A percentile compares a stretch with the other conserved stretches of the same genome.
phyloP scores from a whole-genome alignment of 176 grass and related monocot genomes.

The Cocos nucifera region DNA sequence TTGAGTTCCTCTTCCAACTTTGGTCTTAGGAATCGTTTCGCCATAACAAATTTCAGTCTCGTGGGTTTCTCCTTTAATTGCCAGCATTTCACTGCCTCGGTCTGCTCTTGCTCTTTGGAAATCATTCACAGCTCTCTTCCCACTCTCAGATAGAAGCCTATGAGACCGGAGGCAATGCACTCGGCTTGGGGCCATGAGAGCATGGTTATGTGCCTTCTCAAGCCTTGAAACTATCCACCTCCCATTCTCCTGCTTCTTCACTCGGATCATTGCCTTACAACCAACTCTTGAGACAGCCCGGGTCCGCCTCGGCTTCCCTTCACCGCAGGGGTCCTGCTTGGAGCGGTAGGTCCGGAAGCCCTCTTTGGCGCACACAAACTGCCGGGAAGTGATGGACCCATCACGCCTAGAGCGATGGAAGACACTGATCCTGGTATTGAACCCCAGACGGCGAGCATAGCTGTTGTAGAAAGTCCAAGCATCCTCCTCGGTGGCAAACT shows the following conservation, averaged over 20 bases:
- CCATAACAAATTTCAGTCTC: neutral
- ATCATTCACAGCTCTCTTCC: constrained; percentile 27
- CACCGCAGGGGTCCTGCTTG: constrained; percentile 43
- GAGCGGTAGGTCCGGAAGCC: constrained; percentile 37
- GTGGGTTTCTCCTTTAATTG: constrained; percentile 7
- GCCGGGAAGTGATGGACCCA: constrained; percentile 56
- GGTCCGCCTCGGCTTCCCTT: constrained; percentile 31
- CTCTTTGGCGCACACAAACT: constrained; percentile 72
- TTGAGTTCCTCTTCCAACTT: constrained; percentile 25
- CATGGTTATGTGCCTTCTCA: constrained; percentile 55
- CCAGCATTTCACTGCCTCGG: constrained; percentile 18
- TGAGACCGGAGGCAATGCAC: constrained; percentile 36
- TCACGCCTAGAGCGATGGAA: constrained; percentile 63
- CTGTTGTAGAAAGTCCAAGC: constrained; percentile 57
- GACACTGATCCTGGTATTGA: constrained; percentile 59
- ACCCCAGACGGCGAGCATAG: constrained; percentile 62
- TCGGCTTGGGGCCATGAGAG: constrained; percentile 19
- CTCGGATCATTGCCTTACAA: constrained; percentile 76
- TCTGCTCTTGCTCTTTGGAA: neutral
- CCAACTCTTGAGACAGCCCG: constrained; percentile 63
- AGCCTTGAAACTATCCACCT: constrained; percentile 59
- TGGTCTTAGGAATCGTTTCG: constrained; percentile 15
- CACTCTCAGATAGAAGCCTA: constrained; percentile 49
- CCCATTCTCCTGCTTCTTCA: constrained; percentile 53
- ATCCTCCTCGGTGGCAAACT: constrained; percentile 61